Percentiles rank a stretch among this genome's conserved stretches.
Evolutionary conservation across 73 alveolate genomes (phyloP).

Genomic region (Paramecium primaurelia): DNA sequence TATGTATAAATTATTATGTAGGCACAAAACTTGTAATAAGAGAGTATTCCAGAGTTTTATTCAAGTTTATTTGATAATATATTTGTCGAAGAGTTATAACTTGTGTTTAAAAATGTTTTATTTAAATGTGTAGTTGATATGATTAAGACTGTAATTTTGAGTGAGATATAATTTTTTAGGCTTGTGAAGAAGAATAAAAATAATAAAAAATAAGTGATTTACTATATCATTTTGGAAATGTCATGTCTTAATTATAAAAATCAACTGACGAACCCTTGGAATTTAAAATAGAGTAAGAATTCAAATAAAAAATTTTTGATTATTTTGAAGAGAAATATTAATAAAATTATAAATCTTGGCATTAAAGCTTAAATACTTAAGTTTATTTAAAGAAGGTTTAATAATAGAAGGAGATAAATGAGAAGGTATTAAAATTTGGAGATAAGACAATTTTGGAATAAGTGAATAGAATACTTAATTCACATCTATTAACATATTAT

Average conservation of each 20-base stretch:
- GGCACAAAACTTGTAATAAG: background rate
- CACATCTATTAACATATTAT: background rate
- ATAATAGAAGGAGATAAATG: background rate
- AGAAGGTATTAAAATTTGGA: background rate
- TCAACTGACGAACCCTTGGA: background rate
- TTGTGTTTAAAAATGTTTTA: background rate
- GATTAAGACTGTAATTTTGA: background rate
- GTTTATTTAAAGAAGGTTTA: background rate
- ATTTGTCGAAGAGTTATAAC: background rate
- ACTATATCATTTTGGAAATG: background rate
- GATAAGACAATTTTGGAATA: background rate
- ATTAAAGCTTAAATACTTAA: background rate
- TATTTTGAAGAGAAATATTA: background rate
- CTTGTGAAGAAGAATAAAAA: background rate
- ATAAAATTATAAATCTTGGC: background rate
- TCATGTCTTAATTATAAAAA: background rate
- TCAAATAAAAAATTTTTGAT: background rate
- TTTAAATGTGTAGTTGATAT: constrained; percentile 11
- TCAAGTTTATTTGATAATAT: background rate
- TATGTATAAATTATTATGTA: background rate
- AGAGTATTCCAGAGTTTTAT: background rate
- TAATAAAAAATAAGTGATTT: background rate
- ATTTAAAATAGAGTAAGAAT: background rate
- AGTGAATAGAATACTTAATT: background rate
- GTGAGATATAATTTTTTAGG: background rate